phyloP scores from a whole-genome alignment of 768 basidiomycete genomes.

The Boletus pseudo-olivaceus region DNA sequence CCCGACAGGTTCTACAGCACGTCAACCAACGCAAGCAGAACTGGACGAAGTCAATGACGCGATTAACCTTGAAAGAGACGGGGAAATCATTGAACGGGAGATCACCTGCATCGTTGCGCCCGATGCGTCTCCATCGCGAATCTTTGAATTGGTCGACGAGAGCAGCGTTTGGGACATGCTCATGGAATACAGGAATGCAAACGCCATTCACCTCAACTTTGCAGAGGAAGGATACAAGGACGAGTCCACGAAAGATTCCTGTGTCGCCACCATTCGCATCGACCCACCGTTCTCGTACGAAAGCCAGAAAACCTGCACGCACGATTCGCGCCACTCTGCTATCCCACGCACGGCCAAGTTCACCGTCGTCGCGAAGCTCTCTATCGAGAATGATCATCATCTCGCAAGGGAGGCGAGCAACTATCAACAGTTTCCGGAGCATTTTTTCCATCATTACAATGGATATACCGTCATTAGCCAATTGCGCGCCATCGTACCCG shows the following conservation, averaged over 20 bases:
- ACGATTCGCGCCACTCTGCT: neutral
- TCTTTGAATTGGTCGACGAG: neutral
- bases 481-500: slow-evolving; percentile 42
- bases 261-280: slow-evolving; percentile 8
- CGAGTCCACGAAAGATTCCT: neutral
- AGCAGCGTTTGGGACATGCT: neutral
- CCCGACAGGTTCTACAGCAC: slow-evolving; percentile 3
- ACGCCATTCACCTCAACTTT: neutral
- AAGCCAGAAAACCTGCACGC: slow-evolving; percentile 8
- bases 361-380: slow-evolving; percentile 45
- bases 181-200: neutral
- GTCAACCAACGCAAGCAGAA: neutral
- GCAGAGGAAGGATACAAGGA: neutral
- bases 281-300: slow-evolving; percentile 14
- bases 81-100: slow-evolving; percentile 19
- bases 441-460: slow-evolving; percentile 25
- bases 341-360: slow-evolving; percentile 35
- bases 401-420: slow-evolving; percentile 30
- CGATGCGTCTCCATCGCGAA: neutral
- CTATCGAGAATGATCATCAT: slow-evolving; percentile 36
- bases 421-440: slow-evolving; percentile 28
- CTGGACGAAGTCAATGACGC: neutral
- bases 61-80: neutral
- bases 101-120: slow-evolving; percentile 9
- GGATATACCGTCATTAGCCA: slow-evolving; percentile 25